Evolutionary conservation across 371 early-diverging fungal species (phyloP).

Genomic region (Lichtheimia ornata): DNA sequence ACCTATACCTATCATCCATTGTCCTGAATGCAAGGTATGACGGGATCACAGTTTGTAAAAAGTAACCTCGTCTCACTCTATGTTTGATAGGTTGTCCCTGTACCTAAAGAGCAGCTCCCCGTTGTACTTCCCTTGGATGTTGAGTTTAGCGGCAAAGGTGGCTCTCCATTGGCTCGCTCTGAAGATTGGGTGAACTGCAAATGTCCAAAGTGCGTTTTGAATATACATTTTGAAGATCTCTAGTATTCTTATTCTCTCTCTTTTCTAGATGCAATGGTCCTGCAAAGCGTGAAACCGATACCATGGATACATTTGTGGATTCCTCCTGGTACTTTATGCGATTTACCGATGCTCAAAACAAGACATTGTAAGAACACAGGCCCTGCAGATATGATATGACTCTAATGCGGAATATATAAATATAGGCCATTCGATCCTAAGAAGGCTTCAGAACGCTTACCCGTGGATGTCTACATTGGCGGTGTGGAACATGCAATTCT

Average conservation of each 20-base stretch:
- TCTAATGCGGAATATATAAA: too few species aligned
- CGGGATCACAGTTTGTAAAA: not conserved
- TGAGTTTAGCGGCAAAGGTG: slow-evolving; percentile 68
- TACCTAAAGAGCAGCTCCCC: slow-evolving; percentile 83
- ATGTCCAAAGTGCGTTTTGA: slow-evolving; percentile 73
- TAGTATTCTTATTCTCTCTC: not conserved
- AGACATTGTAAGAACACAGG: slow-evolving; percentile 25
- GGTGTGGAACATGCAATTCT: slow-evolving; percentile 94
- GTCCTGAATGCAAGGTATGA: slow-evolving; percentile 72
- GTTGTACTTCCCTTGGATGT: slow-evolving; percentile 73
- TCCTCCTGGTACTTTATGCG: slow-evolving; percentile 95
- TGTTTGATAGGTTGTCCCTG: slow-evolving; percentile 61
- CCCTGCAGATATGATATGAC: too few species aligned
- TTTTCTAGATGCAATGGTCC: slow-evolving; percentile 63
- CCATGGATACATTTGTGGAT: slow-evolving; percentile 97
- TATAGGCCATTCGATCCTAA: slow-evolving; percentile 61
- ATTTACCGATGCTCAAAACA: slow-evolving; percentile 79
- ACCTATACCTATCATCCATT: slow-evolving; percentile 97
- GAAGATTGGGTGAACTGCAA: slow-evolving; percentile 67
- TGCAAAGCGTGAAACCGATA: slow-evolving; percentile 87
- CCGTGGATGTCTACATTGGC: slow-evolving; percentile 93
- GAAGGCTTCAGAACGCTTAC: slow-evolving; percentile 65
- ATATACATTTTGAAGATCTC: not conserved
- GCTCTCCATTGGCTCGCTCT: slow-evolving; percentile 64
- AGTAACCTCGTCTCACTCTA: not conserved